Evolutionary conservation across 129 eudicot genomes (phyloP), one percentile per base, ranked within the genome.

Genomic region (Flaveria ramosissima): DNA sequence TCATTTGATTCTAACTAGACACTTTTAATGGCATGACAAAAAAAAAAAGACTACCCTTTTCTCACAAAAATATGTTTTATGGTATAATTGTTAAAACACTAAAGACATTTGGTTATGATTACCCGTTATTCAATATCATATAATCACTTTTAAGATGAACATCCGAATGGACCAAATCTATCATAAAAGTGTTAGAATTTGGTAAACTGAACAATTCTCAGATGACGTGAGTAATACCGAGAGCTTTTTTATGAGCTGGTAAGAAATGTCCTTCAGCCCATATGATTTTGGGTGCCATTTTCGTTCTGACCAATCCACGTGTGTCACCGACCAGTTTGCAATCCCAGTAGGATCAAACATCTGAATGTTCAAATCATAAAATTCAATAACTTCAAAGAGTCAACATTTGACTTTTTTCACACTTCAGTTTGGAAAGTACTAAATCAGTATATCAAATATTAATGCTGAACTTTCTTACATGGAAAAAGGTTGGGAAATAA

Each of bases 301-400:
- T 60, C 93, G 85, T 85, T 92, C 96, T n/a, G 98, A 92, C 98
- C 98, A 92, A 78, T 92, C 98, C 76, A 92, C 98, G 41, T 89
- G 88, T 9, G 98, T 92, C 71, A 92, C 96, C 56, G 98, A 92
- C 96, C 96, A 90, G 70, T 92, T 90, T 20, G 96, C 87, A 71
- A 92, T 84, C 48, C 98, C 98, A 16, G 43, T 45, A 20, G 98
- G 98, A 90, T 92, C 96, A 59, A 88, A 86, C 92, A 92, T 92
- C 98, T 92, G 81, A 72, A 78, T 68, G 23, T 65, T 66, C 10
- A 48, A 59, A 47, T 50, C 71, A 63, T 68, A 55, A 42, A 82
- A 24, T 0, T 12, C 68, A 62, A 21, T 13, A 61, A 24, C 42
- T 4, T 62, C 43, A 64, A 73, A 20, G 17, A 64, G 48, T 64